phyloP scores from a whole-genome alignment of 345 rosid species.

The Brassica carinata region DNA sequence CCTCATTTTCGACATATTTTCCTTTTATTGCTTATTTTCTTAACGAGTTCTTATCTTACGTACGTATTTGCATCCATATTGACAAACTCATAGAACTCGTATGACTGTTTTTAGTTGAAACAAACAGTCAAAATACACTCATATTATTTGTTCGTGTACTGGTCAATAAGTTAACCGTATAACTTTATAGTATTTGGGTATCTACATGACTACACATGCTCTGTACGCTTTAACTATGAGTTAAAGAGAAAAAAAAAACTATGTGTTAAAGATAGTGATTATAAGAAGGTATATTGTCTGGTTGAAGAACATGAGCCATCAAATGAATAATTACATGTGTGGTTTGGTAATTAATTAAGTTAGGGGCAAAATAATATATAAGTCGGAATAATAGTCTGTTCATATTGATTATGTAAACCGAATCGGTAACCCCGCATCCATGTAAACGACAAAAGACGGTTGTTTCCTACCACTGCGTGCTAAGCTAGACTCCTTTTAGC shows the following conservation, averaged over 20 bases:
- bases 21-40: not conserved
- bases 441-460: too few species aligned
- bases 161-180: not conserved
- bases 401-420: too few species aligned
- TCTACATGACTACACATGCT: not conserved
- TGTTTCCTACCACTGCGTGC: not conserved
- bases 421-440: too few species aligned
- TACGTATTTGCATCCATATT: constrained; percentile 12
- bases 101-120: not conserved
- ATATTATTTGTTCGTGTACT: not conserved
- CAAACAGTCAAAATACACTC: not conserved
- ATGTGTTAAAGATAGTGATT: constrained; percentile 17
- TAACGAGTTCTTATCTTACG: constrained; percentile 4
- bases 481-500: constrained; percentile 22
- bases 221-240: not conserved
- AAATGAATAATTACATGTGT: not conserved
- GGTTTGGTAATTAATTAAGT: constrained; percentile 22
- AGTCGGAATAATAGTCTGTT: not conserved
- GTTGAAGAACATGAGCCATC: constrained; percentile 33
- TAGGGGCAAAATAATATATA: not conserved
- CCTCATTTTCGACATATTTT: constrained; percentile 19
- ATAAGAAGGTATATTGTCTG: constrained; percentile 24
- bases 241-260: too few species aligned
- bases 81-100: not conserved
- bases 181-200: not conserved